Conservation (phyloP, 352 stramenopile species). For the Globisporangium splendens region DNA sequence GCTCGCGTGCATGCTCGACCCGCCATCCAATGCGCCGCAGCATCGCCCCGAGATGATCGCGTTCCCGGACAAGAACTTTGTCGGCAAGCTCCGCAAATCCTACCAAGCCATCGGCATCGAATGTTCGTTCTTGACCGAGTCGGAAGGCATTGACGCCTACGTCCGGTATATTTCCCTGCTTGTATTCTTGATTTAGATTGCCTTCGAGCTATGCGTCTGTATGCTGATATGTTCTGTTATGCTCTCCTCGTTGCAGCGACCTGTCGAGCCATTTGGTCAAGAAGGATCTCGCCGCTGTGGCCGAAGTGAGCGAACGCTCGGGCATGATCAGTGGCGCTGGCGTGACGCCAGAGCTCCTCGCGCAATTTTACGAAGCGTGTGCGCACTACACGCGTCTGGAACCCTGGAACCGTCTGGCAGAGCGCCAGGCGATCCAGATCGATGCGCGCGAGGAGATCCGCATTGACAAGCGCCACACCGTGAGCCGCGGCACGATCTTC, state of each 20-base stretch:
- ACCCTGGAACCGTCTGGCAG: slow-evolving; percentile 62
- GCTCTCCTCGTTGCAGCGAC: slow-evolving; percentile 29
- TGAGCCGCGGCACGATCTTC: slow-evolving; percentile 59
- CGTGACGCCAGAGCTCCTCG: slow-evolving; percentile 53
- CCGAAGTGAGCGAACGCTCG: slow-evolving; percentile 69
- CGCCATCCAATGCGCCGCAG: slow-evolving; percentile 64
- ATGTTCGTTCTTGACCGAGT: slow-evolving; percentile 83
- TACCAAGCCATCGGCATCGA: slow-evolving; percentile 75
- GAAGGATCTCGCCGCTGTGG: slow-evolving; percentile 79
- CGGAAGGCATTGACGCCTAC: slow-evolving; percentile 80
- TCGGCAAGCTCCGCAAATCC: slow-evolving; percentile 73
- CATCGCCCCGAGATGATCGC: slow-evolving; percentile 84
- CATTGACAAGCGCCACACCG: slow-evolving; percentile 58
- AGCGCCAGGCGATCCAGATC: slow-evolving; percentile 80
- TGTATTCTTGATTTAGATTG: too few relatives aligned
- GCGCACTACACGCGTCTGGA: slow-evolving; percentile 60
- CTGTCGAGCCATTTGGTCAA: slow-evolving; percentile 75
- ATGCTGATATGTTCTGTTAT: slow-evolving; percentile 2
- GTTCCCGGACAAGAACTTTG: slow-evolving; percentile 76
- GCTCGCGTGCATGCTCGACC: slow-evolving; percentile 74
- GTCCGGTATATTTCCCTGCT: slow-evolving; percentile 51
- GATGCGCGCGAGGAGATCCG: slow-evolving; percentile 64
- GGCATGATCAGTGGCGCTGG: slow-evolving; percentile 53
- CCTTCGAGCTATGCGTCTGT: not conserved
- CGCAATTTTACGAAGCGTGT: slow-evolving; percentile 60